Percentiles rank a stretch among this genome's conserved stretches.
Conservation (phyloP, 2,329 filamentous ascomycete genomes). For the Chalaropsis thielavioides region DNA sequence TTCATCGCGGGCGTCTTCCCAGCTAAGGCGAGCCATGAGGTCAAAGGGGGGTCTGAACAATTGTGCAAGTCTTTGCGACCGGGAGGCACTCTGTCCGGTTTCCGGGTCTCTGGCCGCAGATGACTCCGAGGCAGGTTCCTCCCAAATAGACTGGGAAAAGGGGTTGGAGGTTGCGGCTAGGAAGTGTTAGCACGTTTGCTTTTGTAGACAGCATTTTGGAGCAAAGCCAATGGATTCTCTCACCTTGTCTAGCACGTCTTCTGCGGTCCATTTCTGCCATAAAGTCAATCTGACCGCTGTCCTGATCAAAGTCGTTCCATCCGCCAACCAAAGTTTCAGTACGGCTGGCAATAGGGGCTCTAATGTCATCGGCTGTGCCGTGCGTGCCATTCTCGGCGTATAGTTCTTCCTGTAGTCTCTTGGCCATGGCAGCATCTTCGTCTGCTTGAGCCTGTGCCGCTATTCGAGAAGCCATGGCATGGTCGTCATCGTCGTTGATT, state of each 20-base stretch:
- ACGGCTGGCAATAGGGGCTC: conserved; percentile 80
- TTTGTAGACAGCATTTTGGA: background rate
- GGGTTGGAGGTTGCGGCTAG: conserved; percentile 23
- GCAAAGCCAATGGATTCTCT: background rate
- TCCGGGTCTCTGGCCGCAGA: conserved; percentile 12
- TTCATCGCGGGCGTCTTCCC: conserved; percentile 69
- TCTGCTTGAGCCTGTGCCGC: conserved; percentile 48
- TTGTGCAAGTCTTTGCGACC: conserved; percentile 69
- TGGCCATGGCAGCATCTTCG: conserved; percentile 86
- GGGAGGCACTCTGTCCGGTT: conserved; percentile 29
- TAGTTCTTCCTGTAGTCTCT: conserved; percentile 80
- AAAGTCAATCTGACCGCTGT: background rate
- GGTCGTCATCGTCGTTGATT: conserved; percentile 25
- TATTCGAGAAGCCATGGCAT: conserved; percentile 29
- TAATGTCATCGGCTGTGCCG: conserved; percentile 46
- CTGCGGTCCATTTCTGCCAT: conserved; percentile 12
- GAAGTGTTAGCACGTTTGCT: background rate
- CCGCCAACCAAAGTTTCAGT: conserved; percentile 75
- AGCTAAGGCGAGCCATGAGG: conserved; percentile 64
- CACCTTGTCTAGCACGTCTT: conserved; percentile 13
- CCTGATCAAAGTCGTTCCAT: conserved; percentile 7
- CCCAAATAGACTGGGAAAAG: conserved; percentile 30
- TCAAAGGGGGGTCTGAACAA: conserved; percentile 88
- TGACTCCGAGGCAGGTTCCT: conserved; percentile 20
- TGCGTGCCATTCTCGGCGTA: conserved; percentile 43